Evolutionary conservation across 208 protist genomes (phyloP).

Genomic region (Trypanosomatidae sp.): DNA sequence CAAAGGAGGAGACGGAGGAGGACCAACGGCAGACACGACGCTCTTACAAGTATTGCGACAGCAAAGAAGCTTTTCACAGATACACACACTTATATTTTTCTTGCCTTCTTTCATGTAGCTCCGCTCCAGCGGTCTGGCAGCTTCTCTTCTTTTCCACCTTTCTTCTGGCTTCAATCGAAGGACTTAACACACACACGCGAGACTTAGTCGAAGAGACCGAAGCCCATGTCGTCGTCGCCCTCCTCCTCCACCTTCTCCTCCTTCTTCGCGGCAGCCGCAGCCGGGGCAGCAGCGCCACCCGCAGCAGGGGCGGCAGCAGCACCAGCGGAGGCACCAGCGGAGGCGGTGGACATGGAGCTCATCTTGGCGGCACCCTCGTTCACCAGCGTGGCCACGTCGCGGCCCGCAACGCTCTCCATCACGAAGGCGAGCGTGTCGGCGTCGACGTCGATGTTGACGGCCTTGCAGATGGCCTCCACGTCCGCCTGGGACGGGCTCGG

Average conservation of each 20-base stretch:
- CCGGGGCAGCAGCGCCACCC: constrained; percentile 34
- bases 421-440: constrained; percentile 79
- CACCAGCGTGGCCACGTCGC: constrained; percentile 79
- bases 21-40: no score
- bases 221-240: constrained; percentile 90
- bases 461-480: constrained; percentile 86
- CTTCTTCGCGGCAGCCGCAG: constrained; percentile 49
- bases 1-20: no score
- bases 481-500: constrained; percentile 70
- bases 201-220: constrained; percentile 93
- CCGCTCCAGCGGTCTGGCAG: no score
- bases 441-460: constrained; percentile 70
- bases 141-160: no score
- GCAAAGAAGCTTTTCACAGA: no score
- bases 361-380: constrained; percentile 83
- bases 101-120: no score
- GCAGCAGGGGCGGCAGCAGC: constrained; percentile 34
- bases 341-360: constrained; percentile 45
- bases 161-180: no score
- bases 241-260: constrained; percentile 69
- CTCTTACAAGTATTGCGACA: no score
- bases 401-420: constrained; percentile 70
- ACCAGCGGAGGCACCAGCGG: constrained; percentile 38
- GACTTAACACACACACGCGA: no score
- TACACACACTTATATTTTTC: no score